Evolutionary conservation across 768 basidiomycete species (phyloP).

Genomic region (Suillus tomentosus): DNA sequence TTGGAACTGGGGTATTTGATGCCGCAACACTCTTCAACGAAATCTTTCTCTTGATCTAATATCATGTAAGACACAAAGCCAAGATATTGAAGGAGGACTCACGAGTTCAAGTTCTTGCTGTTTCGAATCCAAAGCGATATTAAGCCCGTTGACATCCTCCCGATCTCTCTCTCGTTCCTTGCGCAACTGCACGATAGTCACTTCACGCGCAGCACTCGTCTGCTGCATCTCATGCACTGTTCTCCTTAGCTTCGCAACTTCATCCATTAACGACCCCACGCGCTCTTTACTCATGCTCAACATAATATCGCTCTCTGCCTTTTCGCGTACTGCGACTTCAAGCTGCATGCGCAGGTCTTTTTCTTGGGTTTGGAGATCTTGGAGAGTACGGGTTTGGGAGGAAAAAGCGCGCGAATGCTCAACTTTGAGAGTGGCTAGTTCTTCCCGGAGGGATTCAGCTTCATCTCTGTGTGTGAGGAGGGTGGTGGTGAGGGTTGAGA

Average conservation of each 20-base stretch:
- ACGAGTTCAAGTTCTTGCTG: conserved; percentile 94
- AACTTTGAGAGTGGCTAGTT: conserved; percentile 54
- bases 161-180: conserved; percentile 68
- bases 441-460: conserved; percentile 53
- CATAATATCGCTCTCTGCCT: conserved; percentile 58
- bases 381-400: conserved; percentile 45
- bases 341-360: conserved; percentile 34
- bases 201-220: conserved; percentile 83
- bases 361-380: conserved; percentile 14
- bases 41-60: conserved; percentile 19
- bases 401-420: conserved; percentile 53
- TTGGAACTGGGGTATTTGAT: background rate
- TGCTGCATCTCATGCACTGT: conserved; percentile 74
- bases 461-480: conserved; percentile 53
- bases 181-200: conserved; percentile 71
- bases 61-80: background rate
- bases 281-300: conserved; percentile 51
- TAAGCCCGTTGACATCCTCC: conserved; percentile 81
- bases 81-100: conserved; percentile 28
- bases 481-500: conserved; percentile 48
- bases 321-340: conserved; percentile 52
- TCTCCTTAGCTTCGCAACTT: conserved; percentile 58
- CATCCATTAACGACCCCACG: conserved; percentile 50
- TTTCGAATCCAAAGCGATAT: conserved; percentile 91
- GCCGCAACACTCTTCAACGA: background rate